These are phyloP conservation scores for Hypoxylon subgilvum DNA, from an alignment of 495 filamentous ascomycete genomes.

Conservation along the genomic window DNA sequence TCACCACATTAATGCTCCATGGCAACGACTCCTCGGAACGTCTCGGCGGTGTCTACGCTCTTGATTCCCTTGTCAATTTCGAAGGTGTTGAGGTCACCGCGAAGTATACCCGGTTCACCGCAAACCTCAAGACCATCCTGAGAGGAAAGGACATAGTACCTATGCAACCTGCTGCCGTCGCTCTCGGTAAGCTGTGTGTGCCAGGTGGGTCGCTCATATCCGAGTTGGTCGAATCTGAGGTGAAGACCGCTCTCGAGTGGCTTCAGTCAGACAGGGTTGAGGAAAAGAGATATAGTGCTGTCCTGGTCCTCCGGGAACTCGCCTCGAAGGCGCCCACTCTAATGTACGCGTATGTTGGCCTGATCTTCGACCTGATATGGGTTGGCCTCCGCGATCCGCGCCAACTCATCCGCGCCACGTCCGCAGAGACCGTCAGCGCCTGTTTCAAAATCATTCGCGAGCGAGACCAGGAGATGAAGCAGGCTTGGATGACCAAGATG, in stretches of 20 bases:
- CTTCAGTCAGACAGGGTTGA: conserved; percentile 94
- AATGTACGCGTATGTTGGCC: conserved; percentile 87
- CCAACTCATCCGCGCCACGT: conserved; percentile 87
- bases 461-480: conserved; percentile 81
- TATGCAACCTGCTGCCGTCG: conserved; percentile 84
- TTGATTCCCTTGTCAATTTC: conserved; percentile 92
- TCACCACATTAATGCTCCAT: conserved; percentile 77
- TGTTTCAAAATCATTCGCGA: conserved; percentile 93
- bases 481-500: conserved; percentile 85
- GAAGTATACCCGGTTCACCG: conserved; percentile 91
- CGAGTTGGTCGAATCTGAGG: conserved; percentile 94
- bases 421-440: conserved; percentile 86
- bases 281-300: conserved; percentile 87
- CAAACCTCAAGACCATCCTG: conserved; percentile 84
- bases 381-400: conserved; percentile 87
- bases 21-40: conserved; percentile 84
- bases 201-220: conserved; percentile 94
- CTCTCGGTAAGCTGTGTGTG: conserved; percentile 84
- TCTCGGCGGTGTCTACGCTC: conserved; percentile 87
- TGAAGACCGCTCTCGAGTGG: conserved; percentile 93
- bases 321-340: conserved; percentile 89
- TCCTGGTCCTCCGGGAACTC: conserved; percentile 86
- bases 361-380: conserved; percentile 94
- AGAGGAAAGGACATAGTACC: conserved; percentile 86
- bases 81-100: conserved; percentile 91